phyloP scores from a whole-genome alignment of 208 protist species.

The Acanthamoeba lenticulata region DNA sequence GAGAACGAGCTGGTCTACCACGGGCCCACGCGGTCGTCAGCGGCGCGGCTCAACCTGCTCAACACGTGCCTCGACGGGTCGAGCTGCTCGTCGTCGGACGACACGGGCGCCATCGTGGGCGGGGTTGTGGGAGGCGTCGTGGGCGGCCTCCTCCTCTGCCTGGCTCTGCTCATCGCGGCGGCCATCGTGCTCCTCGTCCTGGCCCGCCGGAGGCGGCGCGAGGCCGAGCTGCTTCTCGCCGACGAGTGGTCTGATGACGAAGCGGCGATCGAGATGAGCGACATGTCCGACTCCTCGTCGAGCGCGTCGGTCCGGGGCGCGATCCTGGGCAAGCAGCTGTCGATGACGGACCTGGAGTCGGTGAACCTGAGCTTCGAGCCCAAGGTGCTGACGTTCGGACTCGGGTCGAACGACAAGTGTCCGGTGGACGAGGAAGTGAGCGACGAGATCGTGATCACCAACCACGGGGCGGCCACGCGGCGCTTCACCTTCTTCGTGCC shows the following conservation, averaged over 20 bases:
- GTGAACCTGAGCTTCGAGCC: background rate
- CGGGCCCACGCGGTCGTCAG: background rate
- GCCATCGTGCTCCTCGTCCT: background rate
- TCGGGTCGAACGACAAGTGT: background rate
- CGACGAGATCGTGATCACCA: constrained; percentile 1
- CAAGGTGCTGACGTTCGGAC: background rate
- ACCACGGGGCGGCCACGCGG: background rate
- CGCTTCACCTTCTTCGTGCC: constrained; percentile 37
- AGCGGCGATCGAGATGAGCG: background rate
- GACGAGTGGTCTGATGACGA: constrained; percentile 38
- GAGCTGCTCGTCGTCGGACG: background rate
- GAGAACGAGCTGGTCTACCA: constrained; percentile 39
- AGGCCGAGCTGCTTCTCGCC: constrained; percentile 39
- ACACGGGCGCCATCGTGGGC: background rate
- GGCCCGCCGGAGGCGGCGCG: background rate
- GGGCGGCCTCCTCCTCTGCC: background rate
- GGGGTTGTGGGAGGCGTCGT: background rate
- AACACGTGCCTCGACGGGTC: background rate
- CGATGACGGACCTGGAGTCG: background rate
- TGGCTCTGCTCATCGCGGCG: background rate
- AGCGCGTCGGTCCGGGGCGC: no score
- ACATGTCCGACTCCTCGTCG: background rate
- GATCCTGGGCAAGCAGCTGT: no score
- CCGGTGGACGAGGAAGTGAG: constrained; percentile 6
- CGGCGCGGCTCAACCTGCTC: background rate